These are phyloP conservation scores for Geotrichum fermentans DNA, from an alignment of 1,139 yeast genomes.

Conservation along the genomic window DNA sequence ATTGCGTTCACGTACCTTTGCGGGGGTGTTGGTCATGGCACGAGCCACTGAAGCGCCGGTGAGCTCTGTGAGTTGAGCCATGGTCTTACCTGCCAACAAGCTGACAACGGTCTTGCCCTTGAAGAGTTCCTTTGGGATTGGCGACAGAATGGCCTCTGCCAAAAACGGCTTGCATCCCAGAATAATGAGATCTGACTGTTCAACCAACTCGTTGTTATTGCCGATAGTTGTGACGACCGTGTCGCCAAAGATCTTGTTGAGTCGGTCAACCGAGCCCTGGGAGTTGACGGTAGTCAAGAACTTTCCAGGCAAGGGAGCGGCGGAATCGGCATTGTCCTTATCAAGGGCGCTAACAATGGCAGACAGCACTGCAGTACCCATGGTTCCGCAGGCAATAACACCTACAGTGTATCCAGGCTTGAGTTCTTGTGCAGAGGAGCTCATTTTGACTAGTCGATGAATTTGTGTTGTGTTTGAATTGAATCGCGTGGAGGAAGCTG, in stretches of 20 bases:
- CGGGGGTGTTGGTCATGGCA: conserved; percentile 98
- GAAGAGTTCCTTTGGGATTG: conserved; percentile 42
- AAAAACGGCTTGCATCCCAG: conserved; percentile 85
- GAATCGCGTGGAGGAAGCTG: too few relatives aligned
- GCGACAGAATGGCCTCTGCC: conserved; percentile 53
- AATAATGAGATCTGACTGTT: conserved; percentile 62
- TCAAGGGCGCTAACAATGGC: conserved; percentile 58
- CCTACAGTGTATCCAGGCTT: conserved; percentile 57
- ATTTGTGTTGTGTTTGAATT: too few relatives aligned
- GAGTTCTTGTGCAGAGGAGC: conserved; percentile 19
- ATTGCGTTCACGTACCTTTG: conserved; percentile 43
- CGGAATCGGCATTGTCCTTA: conserved; percentile 28
- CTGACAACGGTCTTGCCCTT: conserved; percentile 67
- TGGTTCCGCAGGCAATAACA: conserved; percentile 88
- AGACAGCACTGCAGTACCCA: conserved; percentile 92
- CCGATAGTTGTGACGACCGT: conserved; percentile 54
- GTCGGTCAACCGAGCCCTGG: conserved; percentile 46
- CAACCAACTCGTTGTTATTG: conserved; percentile 54
- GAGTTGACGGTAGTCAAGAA: conserved; percentile 74
- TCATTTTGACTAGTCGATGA: not conserved
- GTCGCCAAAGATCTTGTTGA: conserved; percentile 45
- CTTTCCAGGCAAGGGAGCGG: conserved; percentile 49
- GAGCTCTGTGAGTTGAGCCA: conserved; percentile 55
- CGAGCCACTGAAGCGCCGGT: conserved; percentile 60
- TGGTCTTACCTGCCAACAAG: conserved; percentile 87